Evolutionary conservation across 2,329 filamentous ascomycete species (phyloP), one percentile per base, ranked within the genome.

Genomic region (Stemphylium lycopersici): DNA sequence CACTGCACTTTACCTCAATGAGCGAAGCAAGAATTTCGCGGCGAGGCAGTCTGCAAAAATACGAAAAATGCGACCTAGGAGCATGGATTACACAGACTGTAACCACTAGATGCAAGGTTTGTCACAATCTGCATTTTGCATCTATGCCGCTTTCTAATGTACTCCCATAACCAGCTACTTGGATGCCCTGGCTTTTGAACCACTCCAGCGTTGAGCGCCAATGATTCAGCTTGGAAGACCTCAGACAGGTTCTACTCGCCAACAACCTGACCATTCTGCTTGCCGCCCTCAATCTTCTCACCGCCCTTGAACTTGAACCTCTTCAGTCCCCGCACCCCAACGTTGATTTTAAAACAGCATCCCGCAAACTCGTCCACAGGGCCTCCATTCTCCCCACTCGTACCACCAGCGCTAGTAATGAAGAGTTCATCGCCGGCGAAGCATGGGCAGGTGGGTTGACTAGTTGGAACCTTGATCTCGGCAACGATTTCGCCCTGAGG

Each of bases 361-460:
- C 93, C 92, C 5, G 84, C 83, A 61, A 85, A 82, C 55, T 84
- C 80, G 40, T 87, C 86, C 40, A 87, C 84, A 7, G 83, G 82
- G 58, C 86, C 82, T 56, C 90, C 87, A 69, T 88, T 86, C 50
- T 63, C 59, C 3, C 70, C 70, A 29, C 68, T 66, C 24, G 68
- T 71, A 6, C 70, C 71, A 6, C 72, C 71, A 4, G 91, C 91
- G 50, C 86, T 90, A 16, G 92, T 96, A 69, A 96, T 89, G 75
- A 89, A 89, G 52, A 97, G 79, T 68, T 85, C 80, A 10, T 82
- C 84, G 7, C 90, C 92, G 32, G 87, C 86, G 71, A 97, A 93
- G 58, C 88, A 86, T 16, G 89, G 86, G 76, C 92, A 96, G 6
- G 91, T 95, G 60, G 91, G 84, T 75, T 91, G 90, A 57, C 83